Percentiles rank a stretch among this genome's conserved stretches.
Evolutionary conservation across 2,329 filamentous ascomycete genomes (phyloP).

Genomic region (Trichoderma gracile): DNA sequence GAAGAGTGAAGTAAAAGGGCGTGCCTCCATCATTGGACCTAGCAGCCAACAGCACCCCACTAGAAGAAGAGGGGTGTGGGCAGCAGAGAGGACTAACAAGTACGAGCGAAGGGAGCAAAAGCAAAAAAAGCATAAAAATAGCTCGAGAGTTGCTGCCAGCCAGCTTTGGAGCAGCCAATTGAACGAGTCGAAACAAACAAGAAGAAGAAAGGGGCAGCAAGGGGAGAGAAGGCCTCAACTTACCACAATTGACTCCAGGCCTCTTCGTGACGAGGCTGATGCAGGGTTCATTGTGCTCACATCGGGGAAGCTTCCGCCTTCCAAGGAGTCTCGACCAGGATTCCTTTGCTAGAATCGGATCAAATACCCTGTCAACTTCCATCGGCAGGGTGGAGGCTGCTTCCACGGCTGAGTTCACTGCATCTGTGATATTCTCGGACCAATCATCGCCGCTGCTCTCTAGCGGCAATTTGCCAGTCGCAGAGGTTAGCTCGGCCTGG

Average conservation of each 20-base stretch:
- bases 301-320: constrained; percentile 71
- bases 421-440: not conserved
- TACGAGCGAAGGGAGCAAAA: not conserved
- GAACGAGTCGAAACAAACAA: not conserved
- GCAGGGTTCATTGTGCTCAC: constrained; percentile 87
- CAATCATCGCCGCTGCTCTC: not conserved
- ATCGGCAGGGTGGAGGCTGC: not conserved
- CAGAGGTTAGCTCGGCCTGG: not conserved
- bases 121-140: constrained; percentile 4
- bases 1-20: not conserved
- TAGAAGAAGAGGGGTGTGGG: not conserved
- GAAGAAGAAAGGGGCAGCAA: not conserved
- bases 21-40: not conserved
- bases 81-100: not conserved
- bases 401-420: not conserved
- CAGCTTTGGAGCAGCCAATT: not conserved
- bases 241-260: constrained; percentile 76
- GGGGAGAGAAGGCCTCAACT: constrained; percentile 32
- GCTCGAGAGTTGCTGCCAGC: not conserved
- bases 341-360: constrained; percentile 73
- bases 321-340: constrained; percentile 84
- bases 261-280: constrained; percentile 85
- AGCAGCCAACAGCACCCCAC: constrained; percentile 1
- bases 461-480: not conserved
- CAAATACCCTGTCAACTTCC: constrained; percentile 51